Conservation (phyloP, 805 yeast genomes). For the Zygotorulaspora danielsina region DNA sequence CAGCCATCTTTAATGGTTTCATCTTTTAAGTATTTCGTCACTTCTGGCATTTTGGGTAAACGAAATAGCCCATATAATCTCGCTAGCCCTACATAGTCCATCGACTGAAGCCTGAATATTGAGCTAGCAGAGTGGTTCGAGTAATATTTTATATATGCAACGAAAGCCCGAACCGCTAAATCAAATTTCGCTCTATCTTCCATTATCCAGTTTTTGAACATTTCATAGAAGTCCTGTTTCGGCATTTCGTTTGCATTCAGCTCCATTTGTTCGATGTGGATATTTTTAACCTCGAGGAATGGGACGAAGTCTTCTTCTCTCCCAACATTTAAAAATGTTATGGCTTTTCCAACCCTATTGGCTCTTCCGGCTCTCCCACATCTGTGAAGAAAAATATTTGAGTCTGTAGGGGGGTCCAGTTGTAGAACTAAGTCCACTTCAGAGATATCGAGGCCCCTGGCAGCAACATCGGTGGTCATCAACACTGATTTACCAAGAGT, state of each 20-base stretch:
- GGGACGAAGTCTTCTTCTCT: constrained; percentile 79
- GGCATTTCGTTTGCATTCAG: constrained; percentile 13
- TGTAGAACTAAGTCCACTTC: constrained; percentile 94
- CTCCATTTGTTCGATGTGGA: constrained; percentile 44
- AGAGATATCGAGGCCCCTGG: constrained; percentile 92
- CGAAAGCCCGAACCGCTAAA: constrained; percentile 70
- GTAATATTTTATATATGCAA: constrained; percentile 78
- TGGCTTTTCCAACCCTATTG: constrained; percentile 73
- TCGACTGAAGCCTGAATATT: constrained; percentile 66
- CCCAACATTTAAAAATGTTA: constrained; percentile 66
- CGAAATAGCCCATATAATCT: constrained; percentile 74
- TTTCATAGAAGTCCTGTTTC: constrained; percentile 21
- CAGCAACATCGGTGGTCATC: constrained; percentile 97
- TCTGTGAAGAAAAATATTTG: constrained; percentile 86
- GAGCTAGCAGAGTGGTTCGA: constrained; percentile 85
- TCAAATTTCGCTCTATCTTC: constrained; percentile 81
- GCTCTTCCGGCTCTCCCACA: constrained; percentile 97
- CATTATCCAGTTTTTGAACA: constrained; percentile 52
- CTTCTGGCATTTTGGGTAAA: constrained; percentile 93
- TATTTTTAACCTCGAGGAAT: constrained; percentile 70
- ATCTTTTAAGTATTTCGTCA: constrained; percentile 44
- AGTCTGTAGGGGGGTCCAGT: constrained; percentile 90
- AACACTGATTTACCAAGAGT: constrained; percentile 52
- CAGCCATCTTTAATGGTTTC: constrained; percentile 65
- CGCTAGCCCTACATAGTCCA: constrained; percentile 72